These are phyloP conservation scores for Testicularia cyperi DNA, from an alignment of 1,284 basidiomycete genomes.

Conservation along the genomic window DNA sequence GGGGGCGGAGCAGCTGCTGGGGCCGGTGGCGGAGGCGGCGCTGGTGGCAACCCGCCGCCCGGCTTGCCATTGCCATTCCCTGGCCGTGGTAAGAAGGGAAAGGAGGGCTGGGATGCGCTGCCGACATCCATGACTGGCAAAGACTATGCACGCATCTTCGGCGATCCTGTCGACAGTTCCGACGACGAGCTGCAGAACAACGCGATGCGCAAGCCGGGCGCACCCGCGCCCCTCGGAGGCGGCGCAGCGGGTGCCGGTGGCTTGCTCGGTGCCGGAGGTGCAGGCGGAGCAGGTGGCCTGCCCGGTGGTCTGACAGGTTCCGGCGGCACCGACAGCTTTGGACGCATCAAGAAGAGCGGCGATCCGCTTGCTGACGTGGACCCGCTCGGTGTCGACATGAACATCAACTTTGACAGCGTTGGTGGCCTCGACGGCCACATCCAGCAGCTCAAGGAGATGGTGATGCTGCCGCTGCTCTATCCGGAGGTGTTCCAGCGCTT, in stretches of 20 bases:
- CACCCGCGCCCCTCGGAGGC: slow-evolving; percentile 6
- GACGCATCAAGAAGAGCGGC: slow-evolving; percentile 51
- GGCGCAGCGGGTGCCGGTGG: slow-evolving; percentile 26
- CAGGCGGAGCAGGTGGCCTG: slow-evolving; percentile 24
- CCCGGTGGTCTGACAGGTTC: slow-evolving; percentile 29
- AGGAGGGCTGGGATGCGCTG: slow-evolving; percentile 44
- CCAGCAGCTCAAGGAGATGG: slow-evolving; percentile 98
- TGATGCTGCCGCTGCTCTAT: slow-evolving; percentile 88
- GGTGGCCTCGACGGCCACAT: slow-evolving; percentile 95
- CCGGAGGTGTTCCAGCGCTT: slow-evolving; percentile 97
- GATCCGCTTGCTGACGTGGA: slow-evolving; percentile 89
- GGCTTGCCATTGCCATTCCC: slow-evolving; percentile 40
- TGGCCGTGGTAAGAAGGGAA: slow-evolving; percentile 43
- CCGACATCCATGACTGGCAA: slow-evolving; percentile 54
- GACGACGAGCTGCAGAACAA: slow-evolving; percentile 52
- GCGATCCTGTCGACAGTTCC: slow-evolving; percentile 51
- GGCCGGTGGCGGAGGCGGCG: slow-evolving; percentile 5
- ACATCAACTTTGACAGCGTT: slow-evolving; percentile 95
- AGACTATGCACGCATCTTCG: slow-evolving; percentile 55
- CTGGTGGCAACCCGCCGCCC: not conserved
- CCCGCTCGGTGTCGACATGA: slow-evolving; percentile 88
- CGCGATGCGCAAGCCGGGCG: slow-evolving; percentile 31
- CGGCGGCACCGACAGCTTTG: slow-evolving; percentile 41
- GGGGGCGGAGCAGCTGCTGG: slow-evolving; percentile 8
- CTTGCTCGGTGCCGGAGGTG: slow-evolving; percentile 43